Evolutionary conservation across 345 rosid genomes (phyloP).

Genomic region (Dovyalis caffra): DNA sequence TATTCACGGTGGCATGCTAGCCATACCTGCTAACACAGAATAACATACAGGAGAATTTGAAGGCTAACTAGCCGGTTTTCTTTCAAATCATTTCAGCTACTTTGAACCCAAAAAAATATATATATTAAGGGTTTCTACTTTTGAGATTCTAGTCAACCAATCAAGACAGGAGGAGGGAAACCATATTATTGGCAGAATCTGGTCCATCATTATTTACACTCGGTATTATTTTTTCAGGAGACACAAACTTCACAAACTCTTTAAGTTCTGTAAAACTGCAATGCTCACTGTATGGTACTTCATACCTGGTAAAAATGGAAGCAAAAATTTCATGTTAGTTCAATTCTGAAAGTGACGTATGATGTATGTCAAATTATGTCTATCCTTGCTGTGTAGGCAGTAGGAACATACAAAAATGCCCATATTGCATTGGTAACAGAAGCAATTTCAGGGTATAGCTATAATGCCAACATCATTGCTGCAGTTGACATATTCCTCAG

Average conservation of each 20-base stretch:
- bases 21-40: background rate
- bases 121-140: background rate
- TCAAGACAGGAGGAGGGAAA: constrained; percentile 57
- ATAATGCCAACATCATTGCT: no score
- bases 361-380: no score
- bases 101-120: background rate
- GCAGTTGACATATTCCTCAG: no score
- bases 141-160: background rate
- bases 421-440: no score
- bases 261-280: constrained; percentile 76
- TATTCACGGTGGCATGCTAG: no score
- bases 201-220: constrained; percentile 82
- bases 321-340: background rate
- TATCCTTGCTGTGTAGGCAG: no score
- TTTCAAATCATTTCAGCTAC: background rate
- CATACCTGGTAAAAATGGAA: constrained; percentile 51
- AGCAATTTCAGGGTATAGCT: no score
- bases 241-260: constrained; percentile 73
- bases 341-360: no score
- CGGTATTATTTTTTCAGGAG: constrained; percentile 74
- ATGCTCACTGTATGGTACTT: constrained; percentile 96
- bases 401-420: no score
- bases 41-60: background rate
- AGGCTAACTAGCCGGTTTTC: background rate
- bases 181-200: constrained; percentile 71